Evolutionary conservation across 345 rosid species (phyloP).

Genomic region (Aurinia saxatilis): DNA sequence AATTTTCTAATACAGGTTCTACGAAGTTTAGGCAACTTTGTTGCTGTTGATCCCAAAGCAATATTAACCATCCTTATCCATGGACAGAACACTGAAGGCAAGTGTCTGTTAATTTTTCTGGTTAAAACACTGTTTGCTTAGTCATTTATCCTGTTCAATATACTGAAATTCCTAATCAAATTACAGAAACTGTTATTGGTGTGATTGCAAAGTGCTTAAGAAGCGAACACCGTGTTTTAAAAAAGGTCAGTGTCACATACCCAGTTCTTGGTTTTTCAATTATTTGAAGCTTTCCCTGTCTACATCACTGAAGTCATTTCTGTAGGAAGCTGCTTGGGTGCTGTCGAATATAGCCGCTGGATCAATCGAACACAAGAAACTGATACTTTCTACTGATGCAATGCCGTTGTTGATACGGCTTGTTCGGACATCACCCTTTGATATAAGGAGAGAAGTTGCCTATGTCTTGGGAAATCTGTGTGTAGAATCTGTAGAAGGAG

Average conservation of each 20-base stretch:
- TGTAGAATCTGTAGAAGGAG: slow-evolving; percentile 66
- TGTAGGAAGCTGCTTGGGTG: slow-evolving; percentile 97
- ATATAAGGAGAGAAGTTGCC: slow-evolving; percentile 84
- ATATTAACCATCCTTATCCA: slow-evolving; percentile 47
- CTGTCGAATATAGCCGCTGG: slow-evolving; percentile 93
- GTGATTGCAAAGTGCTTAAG: slow-evolving; percentile 80
- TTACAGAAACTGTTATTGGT: slow-evolving; percentile 50
- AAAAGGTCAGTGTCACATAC: slow-evolving; percentile 52
- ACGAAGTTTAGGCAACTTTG: slow-evolving; percentile 86
- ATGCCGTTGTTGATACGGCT: slow-evolving; percentile 58
- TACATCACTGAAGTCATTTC: not conserved
- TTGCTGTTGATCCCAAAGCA: slow-evolving; percentile 79
- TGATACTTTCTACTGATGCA: slow-evolving; percentile 66
- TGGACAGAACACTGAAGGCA: slow-evolving; percentile 63
- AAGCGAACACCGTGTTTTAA: slow-evolving; percentile 84
- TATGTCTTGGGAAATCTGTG: slow-evolving; percentile 93
- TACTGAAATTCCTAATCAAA: slow-evolving; percentile 11
- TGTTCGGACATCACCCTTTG: slow-evolving; percentile 74
- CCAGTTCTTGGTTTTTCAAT: not conserved
- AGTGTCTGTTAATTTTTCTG: slow-evolving; percentile 25
- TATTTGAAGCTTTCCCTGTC: not conserved
- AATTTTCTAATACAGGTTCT: slow-evolving; percentile 44
- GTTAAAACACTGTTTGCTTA: slow-evolving; percentile 4
- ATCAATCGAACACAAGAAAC: slow-evolving; percentile 73
- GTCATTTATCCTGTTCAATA: not conserved